Conservation (phyloP, 108 stramenopile species). For the Conticribra guillardii region DNA sequence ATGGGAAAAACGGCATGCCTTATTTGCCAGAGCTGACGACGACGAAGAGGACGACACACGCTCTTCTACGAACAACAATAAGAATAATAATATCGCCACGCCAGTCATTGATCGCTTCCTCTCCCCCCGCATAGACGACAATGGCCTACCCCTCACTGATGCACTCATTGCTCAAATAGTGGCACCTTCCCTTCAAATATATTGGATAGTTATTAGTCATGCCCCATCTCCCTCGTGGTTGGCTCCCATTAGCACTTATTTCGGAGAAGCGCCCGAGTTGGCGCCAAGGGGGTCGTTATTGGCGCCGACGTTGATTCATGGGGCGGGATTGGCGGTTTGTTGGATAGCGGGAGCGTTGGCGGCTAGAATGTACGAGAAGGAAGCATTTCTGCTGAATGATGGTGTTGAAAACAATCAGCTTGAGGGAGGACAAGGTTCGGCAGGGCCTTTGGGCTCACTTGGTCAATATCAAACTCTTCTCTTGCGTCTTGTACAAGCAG, state of each 20-base stretch:
- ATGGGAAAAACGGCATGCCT: no score
- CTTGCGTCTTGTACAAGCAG: slow-evolving; percentile 60
- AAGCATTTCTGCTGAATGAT: slow-evolving; percentile 45
- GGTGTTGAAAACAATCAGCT: neutral
- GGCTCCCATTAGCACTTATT: slow-evolving; percentile 46
- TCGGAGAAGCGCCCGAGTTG: slow-evolving; percentile 23
- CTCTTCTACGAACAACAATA: no score
- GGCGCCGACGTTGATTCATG: slow-evolving; percentile 79
- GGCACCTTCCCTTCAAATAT: slow-evolving; percentile 72
- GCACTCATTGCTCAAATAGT: slow-evolving; percentile 71
- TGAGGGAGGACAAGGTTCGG: neutral
- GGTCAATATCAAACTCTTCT: slow-evolving; percentile 36
- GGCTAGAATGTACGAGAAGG: slow-evolving; percentile 63
- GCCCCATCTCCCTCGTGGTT: slow-evolving; percentile 82
- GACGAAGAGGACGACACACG: neutral
- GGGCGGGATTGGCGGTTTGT: slow-evolving; percentile 78
- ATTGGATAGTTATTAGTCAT: slow-evolving; percentile 48
- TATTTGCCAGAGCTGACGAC: neutral
- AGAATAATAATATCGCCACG: neutral
- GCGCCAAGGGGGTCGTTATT: slow-evolving; percentile 68
- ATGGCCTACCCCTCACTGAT: slow-evolving; percentile 71
- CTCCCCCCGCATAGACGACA: slow-evolving; percentile 77
- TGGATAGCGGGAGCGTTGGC: slow-evolving; percentile 79
- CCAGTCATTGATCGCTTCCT: slow-evolving; percentile 53
- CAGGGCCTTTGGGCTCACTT: neutral